These are phyloP conservation scores for Phytophthora pisi DNA, from an alignment of 352 stramenopile species.

Conservation along the genomic window DNA sequence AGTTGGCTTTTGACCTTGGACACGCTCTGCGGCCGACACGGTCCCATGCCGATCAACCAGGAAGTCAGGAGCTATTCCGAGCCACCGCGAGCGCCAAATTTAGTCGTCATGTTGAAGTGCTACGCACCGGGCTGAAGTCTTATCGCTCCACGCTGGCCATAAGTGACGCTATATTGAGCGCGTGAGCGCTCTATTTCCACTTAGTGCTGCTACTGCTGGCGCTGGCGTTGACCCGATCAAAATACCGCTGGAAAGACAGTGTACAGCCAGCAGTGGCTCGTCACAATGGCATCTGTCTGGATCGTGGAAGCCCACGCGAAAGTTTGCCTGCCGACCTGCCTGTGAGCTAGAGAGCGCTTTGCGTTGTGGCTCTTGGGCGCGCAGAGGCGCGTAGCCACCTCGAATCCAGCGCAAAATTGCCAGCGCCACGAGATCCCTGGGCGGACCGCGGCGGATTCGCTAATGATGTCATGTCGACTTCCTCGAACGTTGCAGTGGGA, in stretches of 20 bases:
- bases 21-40: neutral
- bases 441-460: slow-evolving; percentile 15
- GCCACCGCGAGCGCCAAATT: slow-evolving; percentile 15
- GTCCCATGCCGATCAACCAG: slow-evolving; percentile 4
- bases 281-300: neutral
- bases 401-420: slow-evolving; percentile 18
- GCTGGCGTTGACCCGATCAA: slow-evolving; percentile 9
- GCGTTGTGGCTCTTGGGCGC: slow-evolving; percentile 7
- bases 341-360: slow-evolving; percentile 19
- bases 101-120: slow-evolving; percentile 26
- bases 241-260: slow-evolving; percentile 11
- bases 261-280: neutral
- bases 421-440: neutral
- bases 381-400: slow-evolving; percentile 12
- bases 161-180: slow-evolving; percentile 19
- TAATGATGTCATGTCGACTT: slow-evolving; percentile 34
- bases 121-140: slow-evolving; percentile 13
- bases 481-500: slow-evolving; percentile 30
- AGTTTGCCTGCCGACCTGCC: slow-evolving; percentile 5
- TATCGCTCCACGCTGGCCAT: slow-evolving; percentile 8
- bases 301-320: slow-evolving; percentile 1
- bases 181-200: slow-evolving; percentile 13
- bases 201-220: too few species aligned
- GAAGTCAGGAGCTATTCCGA: slow-evolving; percentile 24
- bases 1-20: slow-evolving; percentile 43